phyloP scores from a whole-genome alignment of 768 basidiomycete genomes.

The Agrocybe pediades region DNA sequence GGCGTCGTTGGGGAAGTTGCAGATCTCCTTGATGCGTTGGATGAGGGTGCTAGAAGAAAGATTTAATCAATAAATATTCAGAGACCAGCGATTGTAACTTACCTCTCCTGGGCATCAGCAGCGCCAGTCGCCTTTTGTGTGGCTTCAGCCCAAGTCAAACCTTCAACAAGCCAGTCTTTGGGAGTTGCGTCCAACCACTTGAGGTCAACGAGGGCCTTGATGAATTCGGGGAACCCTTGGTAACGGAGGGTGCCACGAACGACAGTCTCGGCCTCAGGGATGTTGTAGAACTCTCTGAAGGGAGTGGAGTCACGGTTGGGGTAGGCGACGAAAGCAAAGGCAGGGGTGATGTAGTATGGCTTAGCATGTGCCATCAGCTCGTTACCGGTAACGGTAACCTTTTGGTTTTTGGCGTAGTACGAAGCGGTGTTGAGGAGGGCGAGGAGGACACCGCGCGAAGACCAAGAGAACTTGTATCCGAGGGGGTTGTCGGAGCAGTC shows the following conservation, averaged over 20 bases:
- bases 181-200: conserved; percentile 80
- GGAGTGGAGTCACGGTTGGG: conserved; percentile 94
- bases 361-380: conserved; percentile 91
- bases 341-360: conserved; percentile 94
- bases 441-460: conserved; percentile 92
- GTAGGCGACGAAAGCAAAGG: conserved; percentile 95
- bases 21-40: conserved; percentile 66
- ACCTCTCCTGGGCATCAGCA: conserved; percentile 71
- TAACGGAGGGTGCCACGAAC: conserved; percentile 93
- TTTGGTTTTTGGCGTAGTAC: conserved; percentile 68
- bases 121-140: conserved; percentile 76
- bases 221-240: conserved; percentile 96
- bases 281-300: conserved; percentile 89
- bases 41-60: conserved; percentile 61
- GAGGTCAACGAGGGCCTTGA: conserved; percentile 81
- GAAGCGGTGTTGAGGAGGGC: conserved; percentile 91
- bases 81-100: conserved; percentile 6
- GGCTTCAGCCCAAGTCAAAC: conserved; percentile 82
- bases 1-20: conserved; percentile 68
- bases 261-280: conserved; percentile 92
- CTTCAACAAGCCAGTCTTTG: conserved; percentile 77
- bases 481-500: conserved; percentile 92
- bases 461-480: conserved; percentile 99
- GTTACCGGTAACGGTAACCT: conserved; percentile 67
- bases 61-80: conserved; percentile 4